Conservation (phyloP, 2,329 filamentous ascomycete species). For the Beauveria caledonica region DNA sequence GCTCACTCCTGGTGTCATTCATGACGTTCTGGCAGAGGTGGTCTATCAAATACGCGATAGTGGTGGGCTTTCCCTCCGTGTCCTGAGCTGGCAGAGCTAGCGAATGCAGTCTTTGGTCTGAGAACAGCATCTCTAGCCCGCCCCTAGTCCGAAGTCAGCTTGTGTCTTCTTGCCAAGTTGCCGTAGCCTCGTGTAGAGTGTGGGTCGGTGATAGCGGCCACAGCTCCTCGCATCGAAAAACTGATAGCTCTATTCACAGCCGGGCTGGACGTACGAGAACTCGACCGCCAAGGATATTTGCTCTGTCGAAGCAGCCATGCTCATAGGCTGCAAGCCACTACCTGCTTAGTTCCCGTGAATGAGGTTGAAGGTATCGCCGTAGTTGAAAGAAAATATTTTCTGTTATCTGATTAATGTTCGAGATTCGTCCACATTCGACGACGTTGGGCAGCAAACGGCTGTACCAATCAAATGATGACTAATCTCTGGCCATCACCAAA, state of each 20-base stretch:
- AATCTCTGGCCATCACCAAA: neutral
- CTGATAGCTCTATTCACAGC: neutral
- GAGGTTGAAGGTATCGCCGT: neutral
- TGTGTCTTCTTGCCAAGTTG: neutral
- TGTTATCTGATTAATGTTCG: neutral
- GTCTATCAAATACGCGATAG: conserved; percentile 66
- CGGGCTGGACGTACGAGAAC: conserved; percentile 44
- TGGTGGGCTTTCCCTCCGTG: conserved; percentile 52
- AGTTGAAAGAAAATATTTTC: neutral
- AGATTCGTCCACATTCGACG: neutral
- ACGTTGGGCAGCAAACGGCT: neutral
- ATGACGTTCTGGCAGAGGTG: conserved; percentile 76
- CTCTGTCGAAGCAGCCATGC: conserved; percentile 12
- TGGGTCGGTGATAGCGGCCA: neutral
- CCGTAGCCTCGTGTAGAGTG: neutral
- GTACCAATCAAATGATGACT: neutral
- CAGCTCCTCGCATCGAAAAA: neutral
- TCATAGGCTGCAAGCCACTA: neutral
- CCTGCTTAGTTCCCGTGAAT: neutral
- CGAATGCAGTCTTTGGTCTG: conserved; percentile 65
- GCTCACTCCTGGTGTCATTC: conserved; percentile 75
- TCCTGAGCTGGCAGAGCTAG: conserved; percentile 59
- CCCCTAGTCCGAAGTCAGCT: conserved; percentile 47
- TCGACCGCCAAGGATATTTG: conserved; percentile 59
- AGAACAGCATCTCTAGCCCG: conserved; percentile 90